Percentiles rank a stretch among this genome's conserved stretches.
Evolutionary conservation across 2,329 filamentous ascomycete species (phyloP).

Genomic region (Chalara sp.): DNA sequence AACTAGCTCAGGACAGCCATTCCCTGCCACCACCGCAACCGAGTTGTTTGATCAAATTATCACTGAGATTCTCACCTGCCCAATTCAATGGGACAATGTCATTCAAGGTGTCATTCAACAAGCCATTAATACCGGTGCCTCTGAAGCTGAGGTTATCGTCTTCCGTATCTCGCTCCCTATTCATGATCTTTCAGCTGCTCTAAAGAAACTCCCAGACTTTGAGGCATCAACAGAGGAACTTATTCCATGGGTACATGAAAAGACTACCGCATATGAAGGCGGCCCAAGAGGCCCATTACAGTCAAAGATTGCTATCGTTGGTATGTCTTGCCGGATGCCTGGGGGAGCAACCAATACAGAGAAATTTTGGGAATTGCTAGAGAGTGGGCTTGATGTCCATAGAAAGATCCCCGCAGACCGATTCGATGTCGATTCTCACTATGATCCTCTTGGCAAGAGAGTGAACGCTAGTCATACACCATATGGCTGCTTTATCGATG

Average conservation of each 20-base stretch:
- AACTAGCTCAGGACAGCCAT: conserved; percentile 25
- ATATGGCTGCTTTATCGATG: conserved; percentile 62
- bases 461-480: conserved; percentile 71
- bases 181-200: conserved; percentile 19
- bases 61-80: conserved; percentile 25
- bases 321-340: conserved; percentile 70
- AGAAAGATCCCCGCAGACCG: conserved; percentile 54
- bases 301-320: conserved; percentile 50
- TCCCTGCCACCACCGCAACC: conserved; percentile 16
- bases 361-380: conserved; percentile 66
- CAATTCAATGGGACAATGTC: conserved; percentile 26
- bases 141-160: conserved; percentile 16
- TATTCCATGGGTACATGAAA: conserved; percentile 14
- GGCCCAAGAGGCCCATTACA: not conserved
- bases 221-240: conserved; percentile 13
- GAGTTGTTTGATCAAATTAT: conserved; percentile 23
- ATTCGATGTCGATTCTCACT: conserved; percentile 64
- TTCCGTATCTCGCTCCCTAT: conserved; percentile 25
- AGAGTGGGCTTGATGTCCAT: conserved; percentile 68
- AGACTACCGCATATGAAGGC: not conserved
- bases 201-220: conserved; percentile 7
- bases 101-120: conserved; percentile 18
- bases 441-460: conserved; percentile 61
- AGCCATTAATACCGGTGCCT: conserved; percentile 8
- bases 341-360: conserved; percentile 59